Evolutionary conservation across 2,329 filamentous ascomycete genomes (phyloP).

Genomic region (Graphilbum sp.): DNA sequence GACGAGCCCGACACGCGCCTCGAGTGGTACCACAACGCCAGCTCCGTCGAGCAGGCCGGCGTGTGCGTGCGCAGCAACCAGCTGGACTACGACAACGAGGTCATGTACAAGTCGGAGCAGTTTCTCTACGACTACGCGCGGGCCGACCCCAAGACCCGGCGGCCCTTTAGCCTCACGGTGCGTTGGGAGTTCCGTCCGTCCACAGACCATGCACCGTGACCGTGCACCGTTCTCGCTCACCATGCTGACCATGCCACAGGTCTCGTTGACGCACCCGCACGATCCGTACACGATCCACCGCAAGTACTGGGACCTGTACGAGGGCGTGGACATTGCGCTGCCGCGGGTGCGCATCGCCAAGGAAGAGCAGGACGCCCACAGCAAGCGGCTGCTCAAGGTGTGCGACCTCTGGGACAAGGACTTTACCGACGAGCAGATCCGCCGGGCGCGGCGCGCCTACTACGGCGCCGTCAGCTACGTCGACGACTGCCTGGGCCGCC

Average conservation of each 20-base stretch:
- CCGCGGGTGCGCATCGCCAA: constrained; percentile 64
- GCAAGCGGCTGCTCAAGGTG: constrained; percentile 70
- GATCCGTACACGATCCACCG: constrained; percentile 90
- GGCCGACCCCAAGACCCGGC: constrained; percentile 51
- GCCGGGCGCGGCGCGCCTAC: constrained; percentile 72
- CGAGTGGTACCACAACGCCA: constrained; percentile 95
- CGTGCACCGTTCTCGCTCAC: no score
- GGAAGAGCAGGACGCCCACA: constrained; percentile 73
- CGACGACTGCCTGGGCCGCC: constrained; percentile 76
- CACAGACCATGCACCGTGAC: no score
- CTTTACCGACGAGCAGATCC: constrained; percentile 73
- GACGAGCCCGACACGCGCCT: constrained; percentile 72
- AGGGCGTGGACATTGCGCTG: constrained; percentile 71
- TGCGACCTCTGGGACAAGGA: constrained; percentile 75
- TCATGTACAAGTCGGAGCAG: constrained; percentile 81
- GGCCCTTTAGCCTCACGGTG: constrained; percentile 72
- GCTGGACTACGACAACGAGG: constrained; percentile 89
- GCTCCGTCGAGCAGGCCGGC: constrained; percentile 80
- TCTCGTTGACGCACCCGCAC: constrained; percentile 87
- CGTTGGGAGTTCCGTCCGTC: constrained; percentile 13
- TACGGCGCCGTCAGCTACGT: constrained; percentile 90
- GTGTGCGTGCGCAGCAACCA: constrained; percentile 85
- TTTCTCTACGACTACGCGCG: constrained; percentile 84
- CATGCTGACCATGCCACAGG: constrained; percentile 18
- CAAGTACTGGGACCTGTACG: constrained; percentile 87